Evolutionary conservation across 2,329 filamentous ascomycete species (phyloP), one percentile per base, ranked within the genome.

Genomic region (Bisporella sp.): DNA sequence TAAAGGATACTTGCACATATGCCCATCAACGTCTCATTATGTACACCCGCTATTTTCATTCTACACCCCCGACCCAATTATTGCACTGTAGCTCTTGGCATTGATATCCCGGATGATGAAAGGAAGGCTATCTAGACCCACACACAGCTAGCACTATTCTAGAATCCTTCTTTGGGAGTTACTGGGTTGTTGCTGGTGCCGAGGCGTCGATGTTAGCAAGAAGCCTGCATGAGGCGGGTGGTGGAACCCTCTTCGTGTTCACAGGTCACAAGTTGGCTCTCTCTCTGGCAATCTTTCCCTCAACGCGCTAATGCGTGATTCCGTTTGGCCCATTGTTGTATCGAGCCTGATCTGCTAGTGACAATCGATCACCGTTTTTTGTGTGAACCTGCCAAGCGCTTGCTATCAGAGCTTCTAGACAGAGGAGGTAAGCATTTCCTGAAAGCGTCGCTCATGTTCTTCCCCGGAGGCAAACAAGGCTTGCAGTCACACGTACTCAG

Each of bases 401-500:
- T 61, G 59, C 62, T 59, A 54, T 49, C 49, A 55, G 49, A 54
- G 47, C 46, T 42, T 53, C 48, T 53, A 28, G 41, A 53, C 47
- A 54, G 21, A 51, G 48, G 3, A 21, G 50, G 44, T 39, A 29
- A 49, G 31, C 40, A 31, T 45, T 54, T 52, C 50, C 50, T 29
- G 48, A n/a, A 35, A 33, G 39, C 31, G 33, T 53, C 53, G 47
- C 43, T 52, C 51, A 58, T 63, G 57, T 59, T 58, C 45, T 54
- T 47, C 56, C 52, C 62, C 59, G 59, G 21, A 44, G 33, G 53
- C 59, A 60, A 62, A 60, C 59, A 54, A 57, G 45, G 54, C 54
- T 56, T 60, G 62, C 58, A 60, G 21, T 56, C 52, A 60, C 56
- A 52, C 50, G 50, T 55, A 55, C 54, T 55, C 60, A 59, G 56